Conservation (phyloP, 768 basidiomycete species). For the Termitomyces sp. region DNA sequence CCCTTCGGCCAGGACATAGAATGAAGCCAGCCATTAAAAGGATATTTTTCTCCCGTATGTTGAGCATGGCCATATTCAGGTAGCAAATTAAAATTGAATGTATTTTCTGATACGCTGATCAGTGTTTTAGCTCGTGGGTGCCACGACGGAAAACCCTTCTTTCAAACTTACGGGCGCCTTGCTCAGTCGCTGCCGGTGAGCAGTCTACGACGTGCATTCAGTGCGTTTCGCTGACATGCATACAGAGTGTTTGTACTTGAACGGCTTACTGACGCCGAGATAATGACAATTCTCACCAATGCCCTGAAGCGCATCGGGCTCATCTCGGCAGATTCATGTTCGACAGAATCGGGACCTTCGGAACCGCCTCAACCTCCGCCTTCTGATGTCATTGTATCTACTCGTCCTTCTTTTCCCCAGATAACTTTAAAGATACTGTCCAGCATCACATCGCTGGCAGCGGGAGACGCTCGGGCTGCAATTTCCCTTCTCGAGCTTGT, state of each 20-base stretch:
- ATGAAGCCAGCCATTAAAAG: slow-evolving; percentile 22
- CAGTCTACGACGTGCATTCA: background rate
- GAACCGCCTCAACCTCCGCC: slow-evolving; percentile 9
- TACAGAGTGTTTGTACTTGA: slow-evolving; percentile 69
- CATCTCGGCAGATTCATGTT: background rate
- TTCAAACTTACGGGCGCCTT: slow-evolving; percentile 75
- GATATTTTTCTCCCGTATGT: slow-evolving; percentile 80
- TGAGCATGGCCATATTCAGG: slow-evolving; percentile 72
- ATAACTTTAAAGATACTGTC: slow-evolving; percentile 41
- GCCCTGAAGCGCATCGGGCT: slow-evolving; percentile 32
- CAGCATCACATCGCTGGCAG: slow-evolving; percentile 47
- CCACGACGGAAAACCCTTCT: slow-evolving; percentile 87
- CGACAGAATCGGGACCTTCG: slow-evolving; percentile 1
- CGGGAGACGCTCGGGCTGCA: slow-evolving; percentile 74
- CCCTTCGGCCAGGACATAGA: background rate
- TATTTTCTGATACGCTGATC: background rate
- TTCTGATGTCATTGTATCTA: slow-evolving; percentile 14
- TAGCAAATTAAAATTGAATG: slow-evolving; percentile 15
- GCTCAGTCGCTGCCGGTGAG: slow-evolving; percentile 71
- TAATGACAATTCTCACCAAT: slow-evolving; percentile 49
- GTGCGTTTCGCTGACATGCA: background rate
- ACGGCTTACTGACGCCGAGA: slow-evolving; percentile 58
- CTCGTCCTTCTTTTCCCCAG: slow-evolving; percentile 22
- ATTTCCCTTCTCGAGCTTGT: slow-evolving; percentile 73
- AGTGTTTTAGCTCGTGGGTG: slow-evolving; percentile 59